Evolutionary conservation across 441 rosid genomes (phyloP).

Genomic region (Lagerstroemia fauriei): DNA sequence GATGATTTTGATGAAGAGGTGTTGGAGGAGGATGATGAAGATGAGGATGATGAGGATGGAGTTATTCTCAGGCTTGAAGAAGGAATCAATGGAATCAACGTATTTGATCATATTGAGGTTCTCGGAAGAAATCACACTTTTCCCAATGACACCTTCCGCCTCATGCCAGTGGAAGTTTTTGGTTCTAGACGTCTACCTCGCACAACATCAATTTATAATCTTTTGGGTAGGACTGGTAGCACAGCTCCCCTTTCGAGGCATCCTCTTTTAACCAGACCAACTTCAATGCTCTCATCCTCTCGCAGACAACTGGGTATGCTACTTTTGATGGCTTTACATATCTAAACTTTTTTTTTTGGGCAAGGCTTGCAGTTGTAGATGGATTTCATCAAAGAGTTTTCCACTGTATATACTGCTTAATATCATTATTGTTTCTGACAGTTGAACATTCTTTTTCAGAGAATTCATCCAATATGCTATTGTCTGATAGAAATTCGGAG

Average conservation of each 20-base stretch:
- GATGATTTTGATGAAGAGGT: conserved; percentile 95
- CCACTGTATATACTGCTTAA: conserved; percentile 7
- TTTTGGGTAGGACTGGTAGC: conserved; percentile 80
- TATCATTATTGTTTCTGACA: conserved; percentile 22
- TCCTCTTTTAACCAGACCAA: conserved; percentile 84
- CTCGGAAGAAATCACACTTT: conserved; percentile 84
- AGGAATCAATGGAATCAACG: conserved; percentile 90
- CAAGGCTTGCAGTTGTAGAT: neutral
- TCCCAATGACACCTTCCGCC: conserved; percentile 81
- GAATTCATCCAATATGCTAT: conserved; percentile 48
- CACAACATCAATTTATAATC: conserved; percentile 92
- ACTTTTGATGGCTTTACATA: neutral
- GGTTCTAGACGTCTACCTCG: conserved; percentile 97
- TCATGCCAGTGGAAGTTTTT: conserved; percentile 97
- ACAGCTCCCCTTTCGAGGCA: conserved; percentile 69
- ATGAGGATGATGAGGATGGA: conserved; percentile 89
- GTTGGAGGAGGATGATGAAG: conserved; percentile 92
- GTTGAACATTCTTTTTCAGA: conserved; percentile 40
- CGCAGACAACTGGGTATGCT: conserved; percentile 66
- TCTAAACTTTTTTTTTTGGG: neutral
- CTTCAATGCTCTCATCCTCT: conserved; percentile 42
- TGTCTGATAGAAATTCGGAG: conserved; percentile 60
- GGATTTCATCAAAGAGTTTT: neutral
- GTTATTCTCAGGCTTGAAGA: conserved; percentile 89
- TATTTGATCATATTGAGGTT: conserved; percentile 93